Base-by-base conservation (phyloP, 352 stramenopile genomes). In the Aphanomyces astaci region DNA sequence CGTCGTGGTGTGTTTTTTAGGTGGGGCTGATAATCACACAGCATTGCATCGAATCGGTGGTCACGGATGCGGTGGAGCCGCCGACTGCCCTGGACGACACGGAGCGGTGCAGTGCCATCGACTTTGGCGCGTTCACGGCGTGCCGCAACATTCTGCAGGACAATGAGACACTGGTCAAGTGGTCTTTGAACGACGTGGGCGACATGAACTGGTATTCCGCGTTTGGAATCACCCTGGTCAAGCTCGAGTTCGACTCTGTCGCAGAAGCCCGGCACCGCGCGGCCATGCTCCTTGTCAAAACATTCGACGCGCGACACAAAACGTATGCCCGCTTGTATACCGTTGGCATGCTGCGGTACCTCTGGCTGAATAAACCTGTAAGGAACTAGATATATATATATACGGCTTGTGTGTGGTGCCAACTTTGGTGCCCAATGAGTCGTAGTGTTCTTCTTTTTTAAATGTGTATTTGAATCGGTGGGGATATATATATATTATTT, bases 261-360 rank as follows among this genome's bases (percentile, higher is more conserved):
- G 73, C 86, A 7, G 83, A 94, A 54, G 86, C 86, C 0, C 73
- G 82, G 5, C 80, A 83, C 22, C 81, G 86, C 22, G 82, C 82
- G 11, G 57, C 92, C 24, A 59, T 92, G 63, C 71, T 94, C 24
- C 49, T 92, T 11, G 78, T 78, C 48, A 90, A 90, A 69, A 94
- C 86, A 3, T 94, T 88, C 64, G 80, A 94, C 22, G 81, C 81
- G 1, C 64, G 84, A 27, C 78, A 75, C 0, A 67, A 71, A 39
- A 86, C 72, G 31, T 90, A 82, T 64, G 86, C 80, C 11, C 75
- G 76, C 5, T 59, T 94, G 53, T 90, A 81, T 27, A 60, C 62
- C 19, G 56, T 59, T 31, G 49, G n/a, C 24, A 68, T 68, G 62
- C 48, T 68, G 22, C 46, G 62, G 13, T 68, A 68, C 48, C 19